Evolutionary conservation across 75 land plant species (phyloP), one percentile per base, ranked within the genome.

Genomic region (Gnetum montanum): DNA sequence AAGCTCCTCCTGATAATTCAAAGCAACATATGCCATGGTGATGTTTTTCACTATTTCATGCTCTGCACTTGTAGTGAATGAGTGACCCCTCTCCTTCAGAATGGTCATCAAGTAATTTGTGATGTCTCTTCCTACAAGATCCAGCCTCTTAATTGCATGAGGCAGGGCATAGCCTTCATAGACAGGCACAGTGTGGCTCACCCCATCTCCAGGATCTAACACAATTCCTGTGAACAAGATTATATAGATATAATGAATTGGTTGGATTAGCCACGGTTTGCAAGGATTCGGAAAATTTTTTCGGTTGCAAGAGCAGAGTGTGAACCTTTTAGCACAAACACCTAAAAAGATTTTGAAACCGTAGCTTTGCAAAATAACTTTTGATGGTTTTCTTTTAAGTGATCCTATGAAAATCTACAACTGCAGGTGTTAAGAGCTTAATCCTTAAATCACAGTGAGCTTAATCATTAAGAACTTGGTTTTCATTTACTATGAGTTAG

Each of bases 61-160:
- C 49, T 74, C 77, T 19, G 77, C 77, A 11, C 78, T 74, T 18
- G 77, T 74, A 43, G 77, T 74, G 63, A 75, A 75, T 1, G 79
- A 73, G 73, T 74, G 74, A 36, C 79, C 79, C 12, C 78, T 58
- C 70, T 76, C 79, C 8, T 66, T 75, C 50, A 76, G 44, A 20
- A 76, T 75, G 64, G 73, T 75, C 65, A 59, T 66, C 31, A 76
- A 50, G 1, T 65, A 56, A 35, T 75, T 76, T 27, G 80, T 76
- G 15, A 76, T 36, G 36, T 76, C 79, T 19, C 80, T 72, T 18
- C 80, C 80, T 18, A 72, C 79, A 27, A 76, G 62, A 46, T 75
- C 78, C 50, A 75, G 52, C 12, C 78, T 62, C 10, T 66, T 63
- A 18, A 75, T 75, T 40, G 78, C 78, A 64, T 75, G 78, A 18